Base-by-base conservation (phyloP, 306 rosid species). In the Prunus kanzakura region DNA sequence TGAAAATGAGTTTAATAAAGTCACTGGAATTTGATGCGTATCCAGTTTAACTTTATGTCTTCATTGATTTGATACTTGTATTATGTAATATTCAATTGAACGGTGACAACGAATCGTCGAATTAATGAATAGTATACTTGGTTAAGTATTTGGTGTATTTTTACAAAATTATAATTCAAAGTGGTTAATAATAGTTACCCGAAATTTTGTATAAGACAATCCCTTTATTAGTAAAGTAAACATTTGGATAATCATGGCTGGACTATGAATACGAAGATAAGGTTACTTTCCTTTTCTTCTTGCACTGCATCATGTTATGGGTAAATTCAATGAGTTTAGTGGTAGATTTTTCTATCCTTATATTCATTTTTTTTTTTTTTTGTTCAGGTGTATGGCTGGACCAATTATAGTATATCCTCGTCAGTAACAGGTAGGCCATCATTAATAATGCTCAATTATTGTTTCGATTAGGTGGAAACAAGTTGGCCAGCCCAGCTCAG, bases 341-440 rank as follows among this genome's bases (percentile, higher is more conserved):
- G 65, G 14, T 0, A 3, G 15, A 64, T 64, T 38, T 3, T 18
- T 18, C 25, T 35, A 9, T 18, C 1, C 1, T 20, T 6, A 27
- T 16, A 29, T 2, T 62, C 67, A 62, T 27, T 27, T 64, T 8
- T 46, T 8, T 3, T 19, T 0, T 8, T 3, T 19, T 0, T 10
- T 0, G 22, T 6, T 6, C 6, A 8, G 3, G 32, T 18, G 49
- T 16, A 2, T 19, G 19, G 3, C 19, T 64, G 61, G 46, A 54
- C 29, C 51, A 49, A 63, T 29, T 46, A 19, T 9, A 38, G 15
- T 5, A 18, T 30, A 32, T 35, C 49, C 27, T 35, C 62, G 25
- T 46, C 63, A 49, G 74, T 50, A 18, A 29, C 78, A 45, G 58
- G 27, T 45, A 61, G 49, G 47, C 69, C 62, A 62, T 61, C 62